phyloP scores from a whole-genome alignment of 2,329 filamentous ascomycete genomes.

The Colletotrichum endophyticum region DNA sequence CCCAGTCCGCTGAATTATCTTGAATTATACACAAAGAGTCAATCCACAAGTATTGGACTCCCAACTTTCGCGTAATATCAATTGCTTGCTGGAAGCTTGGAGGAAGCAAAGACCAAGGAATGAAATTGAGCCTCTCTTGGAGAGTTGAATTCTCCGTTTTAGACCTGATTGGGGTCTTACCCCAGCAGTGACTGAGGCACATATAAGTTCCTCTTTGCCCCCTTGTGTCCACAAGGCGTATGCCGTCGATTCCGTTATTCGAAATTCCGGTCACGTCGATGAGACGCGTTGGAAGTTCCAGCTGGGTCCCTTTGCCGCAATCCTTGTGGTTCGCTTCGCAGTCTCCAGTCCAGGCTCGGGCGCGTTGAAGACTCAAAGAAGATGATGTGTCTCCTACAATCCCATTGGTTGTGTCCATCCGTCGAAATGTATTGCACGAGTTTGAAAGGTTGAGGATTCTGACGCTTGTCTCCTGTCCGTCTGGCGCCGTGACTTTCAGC shows the following conservation, averaged over 20 bases:
- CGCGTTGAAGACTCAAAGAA: neutral
- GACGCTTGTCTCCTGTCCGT: neutral
- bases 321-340: neutral
- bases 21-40: neutral
- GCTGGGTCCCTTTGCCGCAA: neutral
- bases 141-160: neutral
- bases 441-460: neutral
- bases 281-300: neutral
- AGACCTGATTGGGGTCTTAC: neutral
- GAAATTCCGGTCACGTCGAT: neutral
- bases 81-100: neutral
- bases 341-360: neutral
- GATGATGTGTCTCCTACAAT: neutral
- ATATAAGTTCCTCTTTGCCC: neutral
- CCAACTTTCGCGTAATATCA: neutral
- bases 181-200: conserved; percentile 4
- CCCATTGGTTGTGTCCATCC: neutral
- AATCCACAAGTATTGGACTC: neutral
- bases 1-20: neutral
- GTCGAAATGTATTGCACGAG: neutral
- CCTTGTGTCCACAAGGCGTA: neutral
- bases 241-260: neutral
- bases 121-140: neutral
- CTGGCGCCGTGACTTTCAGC: neutral
- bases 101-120: neutral